phyloP scores from a whole-genome alignment of 208 protist species.

The Trypanosoma theileri region DNA sequence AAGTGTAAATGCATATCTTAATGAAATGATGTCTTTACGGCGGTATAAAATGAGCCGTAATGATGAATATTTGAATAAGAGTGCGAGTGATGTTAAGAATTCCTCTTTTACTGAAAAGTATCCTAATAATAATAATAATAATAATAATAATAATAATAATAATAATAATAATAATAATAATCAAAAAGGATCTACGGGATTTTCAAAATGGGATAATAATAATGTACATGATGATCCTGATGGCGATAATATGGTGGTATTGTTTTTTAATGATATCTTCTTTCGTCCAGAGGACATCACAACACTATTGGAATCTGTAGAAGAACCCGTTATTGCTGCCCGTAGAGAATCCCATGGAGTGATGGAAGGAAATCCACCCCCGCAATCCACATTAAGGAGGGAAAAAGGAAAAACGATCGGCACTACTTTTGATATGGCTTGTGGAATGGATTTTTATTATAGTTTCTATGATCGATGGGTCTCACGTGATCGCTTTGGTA shows the following conservation, averaged over 20 bases:
- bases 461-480: conserved; percentile 81
- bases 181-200: no score
- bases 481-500: conserved; percentile 43
- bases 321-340: conserved; percentile 30
- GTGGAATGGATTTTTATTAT: conserved; percentile 84
- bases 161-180: not conserved
- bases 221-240: conserved; percentile 7
- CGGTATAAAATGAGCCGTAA: not conserved
- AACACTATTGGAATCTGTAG: conserved; percentile 50
- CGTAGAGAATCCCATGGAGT: conserved; percentile 30
- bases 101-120: no score
- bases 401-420: not conserved
- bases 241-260: conserved; percentile 53
- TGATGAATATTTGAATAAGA: not conserved
- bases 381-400: not conserved
- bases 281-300: conserved; percentile 69
- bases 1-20: conserved; percentile 11
- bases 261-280: conserved; percentile 85
- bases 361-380: not conserved
- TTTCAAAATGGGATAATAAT: not conserved
- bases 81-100: not conserved
- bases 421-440: conserved; percentile 77
- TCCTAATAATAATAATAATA: not conserved
- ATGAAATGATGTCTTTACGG: not conserved
- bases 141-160: not conserved